Evolutionary conservation across 495 filamentous ascomycete genomes (phyloP), one percentile per base, ranked within the genome.

Genomic region (Lepidopterella palustris): DNA sequence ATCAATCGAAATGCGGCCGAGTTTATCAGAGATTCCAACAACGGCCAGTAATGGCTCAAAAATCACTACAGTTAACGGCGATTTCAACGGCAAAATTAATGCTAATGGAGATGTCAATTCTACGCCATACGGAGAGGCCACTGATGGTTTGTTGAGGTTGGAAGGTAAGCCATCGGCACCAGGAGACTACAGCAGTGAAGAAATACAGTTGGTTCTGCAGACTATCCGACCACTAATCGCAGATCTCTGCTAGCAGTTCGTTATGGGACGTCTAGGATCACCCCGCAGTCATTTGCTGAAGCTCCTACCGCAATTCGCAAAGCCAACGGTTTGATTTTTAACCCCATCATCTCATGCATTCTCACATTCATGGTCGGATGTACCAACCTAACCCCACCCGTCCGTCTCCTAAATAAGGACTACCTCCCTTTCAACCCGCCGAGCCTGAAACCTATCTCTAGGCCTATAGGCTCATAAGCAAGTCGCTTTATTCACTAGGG

Each of bases 301-400:
- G 31, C 6, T 15, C 72, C 78, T 0, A 83, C 79, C 0, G 69
- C 81, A 23, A 76, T 78, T 1, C 70, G 80, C 49, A 75, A 75
- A 23, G 76, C 80, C 1, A 72, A 77, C 2, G 80, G 78, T 5
- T 65, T 79, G 0, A 74, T 82, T 4, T 79, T 75, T 59, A 80
- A 80, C 55, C 78, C 78, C 0, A 66, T 84, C 15, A 76, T 76
- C 2, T 61, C 75, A 29, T 68, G 77, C 5, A 54, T 80, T 8
- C 68, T 71, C 13, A 75, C 69, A 24, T 77, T 85, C 65, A 81
- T 85, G 76, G 78, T 82, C 23, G 82, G 81, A 5, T 82, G 80
- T 0, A 82, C 82, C 4, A 82, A 85, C 63, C 70, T 85, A 18
- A 76, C 80, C 0, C 80, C 80, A 5, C 82, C 79, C 0, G 79